Conservation (phyloP, 1,284 basidiomycete species). For the Phaffia rhodozyma region DNA sequence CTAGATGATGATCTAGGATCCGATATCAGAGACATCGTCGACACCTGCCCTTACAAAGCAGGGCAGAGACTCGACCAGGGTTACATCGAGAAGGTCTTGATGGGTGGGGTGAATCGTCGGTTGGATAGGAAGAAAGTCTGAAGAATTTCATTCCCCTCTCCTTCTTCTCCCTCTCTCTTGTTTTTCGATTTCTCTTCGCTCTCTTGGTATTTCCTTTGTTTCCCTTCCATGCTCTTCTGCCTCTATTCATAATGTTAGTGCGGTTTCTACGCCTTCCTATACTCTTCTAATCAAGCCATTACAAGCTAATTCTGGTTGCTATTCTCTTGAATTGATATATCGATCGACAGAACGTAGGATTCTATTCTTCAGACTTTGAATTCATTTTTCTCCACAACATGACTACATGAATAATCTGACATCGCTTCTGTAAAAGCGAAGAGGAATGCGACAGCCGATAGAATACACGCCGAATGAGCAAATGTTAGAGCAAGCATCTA, state of each 20-base stretch:
- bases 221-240: background rate
- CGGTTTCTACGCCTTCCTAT: too few relatives aligned
- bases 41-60: constrained; percentile 44
- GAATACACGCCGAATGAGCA: too few relatives aligned
- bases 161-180: background rate
- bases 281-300: too few relatives aligned
- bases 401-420: too few relatives aligned
- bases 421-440: too few relatives aligned
- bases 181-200: background rate
- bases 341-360: too few relatives aligned
- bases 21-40: constrained; percentile 39
- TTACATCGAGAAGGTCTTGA: constrained; percentile 43
- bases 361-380: too few relatives aligned
- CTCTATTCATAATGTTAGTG: constrained; percentile 4
- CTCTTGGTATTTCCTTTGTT: background rate
- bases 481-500: too few relatives aligned
- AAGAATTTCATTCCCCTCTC: background rate
- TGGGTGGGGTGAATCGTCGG: constrained; percentile 48
- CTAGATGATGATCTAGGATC: constrained; percentile 42
- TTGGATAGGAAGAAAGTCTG: constrained; percentile 36
- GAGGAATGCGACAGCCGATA: too few relatives aligned
- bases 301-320: too few relatives aligned
- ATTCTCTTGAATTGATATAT: too few relatives aligned
- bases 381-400: too few relatives aligned
- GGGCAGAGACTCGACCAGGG: constrained; percentile 38